Evolutionary conservation across 2,329 filamentous ascomycete species (phyloP), one percentile per base, ranked within the genome.

Genomic region (Diaporthe citrichinensis): DNA sequence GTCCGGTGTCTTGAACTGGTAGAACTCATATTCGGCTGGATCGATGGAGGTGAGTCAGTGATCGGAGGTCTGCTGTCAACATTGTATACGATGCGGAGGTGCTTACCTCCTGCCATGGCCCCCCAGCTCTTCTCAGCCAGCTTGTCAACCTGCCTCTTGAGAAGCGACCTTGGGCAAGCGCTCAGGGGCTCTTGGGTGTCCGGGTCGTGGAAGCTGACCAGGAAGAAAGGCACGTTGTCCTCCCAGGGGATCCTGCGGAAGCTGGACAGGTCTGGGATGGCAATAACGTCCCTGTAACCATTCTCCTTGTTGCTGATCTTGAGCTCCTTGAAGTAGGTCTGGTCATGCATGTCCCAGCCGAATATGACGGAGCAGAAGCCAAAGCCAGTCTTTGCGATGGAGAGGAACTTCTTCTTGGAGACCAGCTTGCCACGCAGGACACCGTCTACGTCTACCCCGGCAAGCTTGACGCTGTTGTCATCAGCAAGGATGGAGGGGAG

Each of bases 281-380:
- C 95, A 69, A 98, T 89, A 58, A 98, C 86, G 83, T 98, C 96
- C 78, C 93, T 91, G 84, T 98, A 98, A 58, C 95, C 95, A 83
- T 98, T 98, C 81, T 95, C 93, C 79, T 94, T 94, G 86, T 98
- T 98, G 85, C 94, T 97, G 83, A 98, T 93, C 81, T 91, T 90
- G 78, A 98, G 90, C 85, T 98, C 95, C 80, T 90, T 92, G 83
- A 94, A 93, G 84, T 98, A 98, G 15, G 95, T 97, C 86, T 92
- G 89, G 82, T 98, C 96, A 84, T 98, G 95, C 95, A 98, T 98
- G 85, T 98, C 95, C 96, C 96, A 98, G 83, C 96, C 95, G 81
- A 98, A 98, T 78, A 98, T 92, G 79, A 98, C 95, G 28, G 94
- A 97, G 87, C 96, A 98, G 88, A 98, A 98, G 72, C 95, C 96